These are phyloP conservation scores for Nicotiana sylvestris DNA, from an alignment of 257 asterid species.

Conservation along the genomic window DNA sequence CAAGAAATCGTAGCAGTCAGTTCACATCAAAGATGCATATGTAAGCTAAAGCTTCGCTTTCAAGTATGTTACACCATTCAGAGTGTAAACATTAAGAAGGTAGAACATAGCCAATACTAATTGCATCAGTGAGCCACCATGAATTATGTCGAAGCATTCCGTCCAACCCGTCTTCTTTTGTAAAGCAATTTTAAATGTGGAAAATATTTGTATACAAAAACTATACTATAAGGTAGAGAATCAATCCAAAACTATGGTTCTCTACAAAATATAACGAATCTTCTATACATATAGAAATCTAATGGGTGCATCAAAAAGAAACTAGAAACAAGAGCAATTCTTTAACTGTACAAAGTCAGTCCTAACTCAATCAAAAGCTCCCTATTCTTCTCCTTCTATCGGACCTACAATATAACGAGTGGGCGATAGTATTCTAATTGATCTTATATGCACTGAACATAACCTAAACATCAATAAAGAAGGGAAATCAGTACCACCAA, in stretches of 20 bases:
- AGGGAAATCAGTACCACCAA: not conserved
- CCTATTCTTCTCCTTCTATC: not conserved
- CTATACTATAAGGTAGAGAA: not conserved
- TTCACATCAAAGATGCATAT: conserved; percentile 16
- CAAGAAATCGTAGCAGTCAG: conserved; percentile 30
- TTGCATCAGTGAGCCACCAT: conserved; percentile 8
- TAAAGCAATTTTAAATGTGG: not conserved
- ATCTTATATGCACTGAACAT: not conserved
- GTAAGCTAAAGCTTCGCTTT: not conserved
- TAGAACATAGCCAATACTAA: not conserved
- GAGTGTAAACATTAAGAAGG: not conserved
- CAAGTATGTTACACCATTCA: not conserved
- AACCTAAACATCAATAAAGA: not conserved
- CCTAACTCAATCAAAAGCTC: conserved; percentile 8
- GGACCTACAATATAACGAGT: not conserved
- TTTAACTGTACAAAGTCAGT: not conserved
- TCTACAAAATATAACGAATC: not conserved
- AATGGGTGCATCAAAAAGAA: not conserved
- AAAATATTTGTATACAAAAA: not conserved
- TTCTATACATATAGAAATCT: not conserved
- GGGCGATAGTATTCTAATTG: not conserved
- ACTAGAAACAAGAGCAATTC: not conserved
- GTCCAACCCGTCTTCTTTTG: not conserved
- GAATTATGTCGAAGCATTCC: not conserved
- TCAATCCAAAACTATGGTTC: not conserved